Evolutionary conservation across 805 yeast genomes (phyloP), one percentile per base, ranked within the genome.

Genomic region (Grigorovia humatica): DNA sequence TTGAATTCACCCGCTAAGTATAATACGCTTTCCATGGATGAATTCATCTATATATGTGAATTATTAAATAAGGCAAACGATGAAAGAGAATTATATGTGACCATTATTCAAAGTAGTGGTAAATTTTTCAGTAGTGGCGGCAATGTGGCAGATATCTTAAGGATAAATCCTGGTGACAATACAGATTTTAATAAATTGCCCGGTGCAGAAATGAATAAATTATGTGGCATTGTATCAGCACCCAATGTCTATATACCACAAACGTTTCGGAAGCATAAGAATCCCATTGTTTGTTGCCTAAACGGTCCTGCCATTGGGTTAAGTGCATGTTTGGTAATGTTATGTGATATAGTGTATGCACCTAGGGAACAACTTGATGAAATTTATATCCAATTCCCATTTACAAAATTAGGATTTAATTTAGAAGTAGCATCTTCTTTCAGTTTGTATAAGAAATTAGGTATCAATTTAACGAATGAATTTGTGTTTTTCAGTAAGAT

Each of bases 271-370:
- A 76, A 78, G 57, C 96, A 88, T 68, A 68, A 74, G 6, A 88
- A 88, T 63, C 74, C 86, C 3, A 70, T 88, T 41, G 81, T 81
- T 17, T 79, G 80, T 49, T 89, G 88, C 2, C 72, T 88, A 51
- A 88, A 88, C 63, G 96, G 96, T 0, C 96, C 96, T 0, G 95
- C 82, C 6, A 76, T 88, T 54, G 96, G 96, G 0, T 74, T 88
- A 49, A 72, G 82, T 30, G 80, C 90, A 7, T 85, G 88, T 0
- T 64, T 88, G 49, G 83, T 87, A 13, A 76, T 83, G 43, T 69
- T 85, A 50, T 79, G 85, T 65, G 96, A 88, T 66, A 73, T 88
- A 53, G 72, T 88, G 12, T 87, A 85, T 61, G 82, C 83, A 11
- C 27, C 29, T 3, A 12, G 15, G 23, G 17, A 20, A 9, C 76